A percentile compares a stretch with the other conserved stretches of the same genome.
Conservation (phyloP, 2,329 filamentous ascomycete species). For the Pseudocercospora cruenta region DNA sequence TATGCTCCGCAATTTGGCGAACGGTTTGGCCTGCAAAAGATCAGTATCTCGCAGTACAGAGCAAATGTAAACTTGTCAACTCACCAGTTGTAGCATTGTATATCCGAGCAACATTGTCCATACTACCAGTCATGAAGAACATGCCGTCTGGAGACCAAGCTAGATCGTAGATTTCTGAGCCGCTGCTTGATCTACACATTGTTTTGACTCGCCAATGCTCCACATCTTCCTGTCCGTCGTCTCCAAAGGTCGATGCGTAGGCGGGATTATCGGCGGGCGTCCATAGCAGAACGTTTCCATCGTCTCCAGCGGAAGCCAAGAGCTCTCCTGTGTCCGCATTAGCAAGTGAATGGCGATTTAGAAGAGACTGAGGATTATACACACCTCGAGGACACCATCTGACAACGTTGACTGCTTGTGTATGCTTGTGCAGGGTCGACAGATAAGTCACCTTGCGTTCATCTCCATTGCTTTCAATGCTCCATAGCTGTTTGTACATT, state of each 20-base stretch:
- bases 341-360: not conserved
- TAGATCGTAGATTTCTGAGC: slow-evolving; percentile 95
- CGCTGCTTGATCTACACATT: slow-evolving; percentile 87
- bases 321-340: slow-evolving; percentile 70
- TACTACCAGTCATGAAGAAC: slow-evolving; percentile 97
- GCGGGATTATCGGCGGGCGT: slow-evolving; percentile 79
- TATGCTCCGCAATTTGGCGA: slow-evolving; percentile 94
- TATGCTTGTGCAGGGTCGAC: slow-evolving; percentile 88
- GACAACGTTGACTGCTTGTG: slow-evolving; percentile 96
- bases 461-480: slow-evolving; percentile 79
- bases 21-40: slow-evolving; percentile 63
- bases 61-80: not conserved
- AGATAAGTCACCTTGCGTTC: slow-evolving; percentile 90
- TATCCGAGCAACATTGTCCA: slow-evolving; percentile 97
- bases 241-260: slow-evolving; percentile 68
- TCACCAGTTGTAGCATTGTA: slow-evolving; percentile 90
- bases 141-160: slow-evolving; percentile 97
- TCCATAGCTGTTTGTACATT: slow-evolving; percentile 73
- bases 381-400: slow-evolving; percentile 91
- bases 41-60: slow-evolving; percentile 22
- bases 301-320: slow-evolving; percentile 92
- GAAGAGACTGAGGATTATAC: slow-evolving; percentile 24
- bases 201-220: slow-evolving; percentile 96
- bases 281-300: slow-evolving; percentile 97
- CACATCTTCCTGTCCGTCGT: slow-evolving; percentile 87